phyloP scores from a whole-genome alignment of 2,329 filamentous ascomycete species.

The Aspergillus pseudotamarii region DNA sequence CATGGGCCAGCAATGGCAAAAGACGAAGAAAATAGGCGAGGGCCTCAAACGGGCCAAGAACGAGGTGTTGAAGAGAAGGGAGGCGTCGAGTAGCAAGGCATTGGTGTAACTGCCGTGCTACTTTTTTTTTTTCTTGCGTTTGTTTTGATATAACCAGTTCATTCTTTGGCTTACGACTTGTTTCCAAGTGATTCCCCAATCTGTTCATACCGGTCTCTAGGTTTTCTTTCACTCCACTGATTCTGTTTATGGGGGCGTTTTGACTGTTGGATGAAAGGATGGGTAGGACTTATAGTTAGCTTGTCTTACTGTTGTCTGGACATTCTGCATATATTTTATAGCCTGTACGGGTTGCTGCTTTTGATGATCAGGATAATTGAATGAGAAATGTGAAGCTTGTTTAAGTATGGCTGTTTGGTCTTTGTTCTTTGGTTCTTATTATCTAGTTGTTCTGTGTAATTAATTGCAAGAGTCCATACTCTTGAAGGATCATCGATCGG shows the following conservation, averaged over 20 bases:
- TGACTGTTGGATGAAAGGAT: conserved; percentile 13
- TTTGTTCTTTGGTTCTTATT: not conserved
- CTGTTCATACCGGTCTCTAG: conserved; percentile 13
- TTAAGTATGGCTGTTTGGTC: not conserved
- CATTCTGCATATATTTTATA: conserved; percentile 6
- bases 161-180: not conserved
- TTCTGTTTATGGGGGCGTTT: conserved; percentile 15
- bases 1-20: conserved; percentile 49
- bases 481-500: not conserved
- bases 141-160: not conserved
- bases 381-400: conserved; percentile 14
- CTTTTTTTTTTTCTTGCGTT: conserved; percentile 17
- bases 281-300: not conserved
- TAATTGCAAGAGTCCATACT: not conserved
- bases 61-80: conserved; percentile 43
- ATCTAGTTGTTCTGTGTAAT: too few relatives aligned
- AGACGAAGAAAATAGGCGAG: conserved; percentile 46
- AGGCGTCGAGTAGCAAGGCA: conserved; percentile 29
- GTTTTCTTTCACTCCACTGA: conserved; percentile 13
- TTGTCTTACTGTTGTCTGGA: not conserved
- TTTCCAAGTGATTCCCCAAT: conserved; percentile 9
- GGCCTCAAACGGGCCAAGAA: conserved; percentile 46
- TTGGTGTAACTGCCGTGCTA: conserved; percentile 9
- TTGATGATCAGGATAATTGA: conserved; percentile 16
- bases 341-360: conserved; percentile 1